These are phyloP conservation scores for Sugiyamaella qingdaonensis DNA, from an alignment of 805 yeast genomes.

Conservation along the genomic window DNA sequence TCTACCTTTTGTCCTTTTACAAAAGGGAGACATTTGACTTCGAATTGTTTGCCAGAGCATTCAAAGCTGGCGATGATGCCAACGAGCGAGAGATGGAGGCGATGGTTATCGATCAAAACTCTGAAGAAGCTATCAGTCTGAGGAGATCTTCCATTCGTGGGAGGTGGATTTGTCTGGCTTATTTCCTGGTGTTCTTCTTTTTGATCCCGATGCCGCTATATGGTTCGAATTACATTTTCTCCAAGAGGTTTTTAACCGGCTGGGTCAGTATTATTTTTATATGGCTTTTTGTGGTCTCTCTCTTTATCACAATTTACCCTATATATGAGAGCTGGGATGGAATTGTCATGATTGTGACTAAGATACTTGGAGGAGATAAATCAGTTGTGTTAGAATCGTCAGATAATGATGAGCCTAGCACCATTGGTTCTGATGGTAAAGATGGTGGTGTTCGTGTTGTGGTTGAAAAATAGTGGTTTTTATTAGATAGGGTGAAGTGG, in stretches of 20 bases:
- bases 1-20: constrained; percentile 17
- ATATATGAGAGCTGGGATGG: constrained; percentile 62
- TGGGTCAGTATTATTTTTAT: constrained; percentile 79
- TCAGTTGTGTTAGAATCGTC: not conserved
- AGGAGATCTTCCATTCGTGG: constrained; percentile 57
- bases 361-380: not conserved
- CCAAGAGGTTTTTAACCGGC: constrained; percentile 74
- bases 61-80: constrained; percentile 34
- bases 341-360: not conserved
- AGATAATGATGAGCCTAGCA: not conserved
- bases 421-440: not conserved
- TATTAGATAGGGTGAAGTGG: not conserved
- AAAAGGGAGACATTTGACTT: constrained; percentile 37
- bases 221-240: constrained; percentile 71
- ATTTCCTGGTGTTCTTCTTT: constrained; percentile 60
- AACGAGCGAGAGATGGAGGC: constrained; percentile 33
- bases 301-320: constrained; percentile 64
- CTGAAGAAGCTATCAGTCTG: constrained; percentile 49
- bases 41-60: constrained; percentile 53
- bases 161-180: constrained; percentile 50
- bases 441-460: not conserved
- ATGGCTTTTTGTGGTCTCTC: constrained; percentile 58
- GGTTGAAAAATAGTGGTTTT: not conserved
- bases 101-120: constrained; percentile 23
- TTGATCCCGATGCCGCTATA: constrained; percentile 95